Evolutionary conservation across 768 basidiomycete species (phyloP).

Genomic region (Candolleomyces efflorescens): DNA sequence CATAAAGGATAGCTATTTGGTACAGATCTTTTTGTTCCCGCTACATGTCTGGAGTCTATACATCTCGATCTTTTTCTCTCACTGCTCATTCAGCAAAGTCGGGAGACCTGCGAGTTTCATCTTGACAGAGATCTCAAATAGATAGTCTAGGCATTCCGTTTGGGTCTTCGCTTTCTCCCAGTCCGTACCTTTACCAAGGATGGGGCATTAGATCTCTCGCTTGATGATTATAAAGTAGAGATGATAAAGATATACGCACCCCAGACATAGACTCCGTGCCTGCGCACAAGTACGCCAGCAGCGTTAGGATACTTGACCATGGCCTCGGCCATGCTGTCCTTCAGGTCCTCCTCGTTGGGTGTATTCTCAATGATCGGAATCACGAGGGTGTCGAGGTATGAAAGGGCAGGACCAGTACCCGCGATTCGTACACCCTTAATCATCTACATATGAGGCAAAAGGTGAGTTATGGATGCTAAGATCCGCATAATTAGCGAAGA

Average conservation of each 20-base stretch:
- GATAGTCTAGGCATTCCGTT: conserved; percentile 88
- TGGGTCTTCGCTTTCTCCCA: conserved; percentile 92
- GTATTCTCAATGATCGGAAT: conserved; percentile 92
- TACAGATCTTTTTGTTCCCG: too few relatives aligned
- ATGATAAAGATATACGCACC: conserved; percentile 36
- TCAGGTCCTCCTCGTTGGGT: conserved; percentile 84
- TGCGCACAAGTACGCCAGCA: conserved; percentile 68
- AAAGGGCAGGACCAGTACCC: conserved; percentile 71
- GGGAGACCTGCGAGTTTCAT: conserved; percentile 65
- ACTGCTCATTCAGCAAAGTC: conserved; percentile 33
- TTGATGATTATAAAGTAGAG: too few relatives aligned
- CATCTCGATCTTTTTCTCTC: not conserved
- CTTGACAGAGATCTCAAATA: conserved; percentile 85
- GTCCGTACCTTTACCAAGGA: conserved; percentile 45
- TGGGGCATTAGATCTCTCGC: not conserved
- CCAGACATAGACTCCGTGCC: conserved; percentile 86
- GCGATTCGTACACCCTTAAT: conserved; percentile 83
- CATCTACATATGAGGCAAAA: conserved; percentile 48
- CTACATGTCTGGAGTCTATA: not conserved
- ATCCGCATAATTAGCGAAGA: not conserved
- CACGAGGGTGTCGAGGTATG: conserved; percentile 81
- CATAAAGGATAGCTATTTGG: too few relatives aligned
- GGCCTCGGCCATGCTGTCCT: conserved; percentile 83
- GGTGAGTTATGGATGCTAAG: too few relatives aligned
- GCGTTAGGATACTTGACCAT: conserved; percentile 80